These are phyloP conservation scores for Verticillium nubilum DNA, from an alignment of 2,329 filamentous ascomycete genomes.

Conservation along the genomic window DNA sequence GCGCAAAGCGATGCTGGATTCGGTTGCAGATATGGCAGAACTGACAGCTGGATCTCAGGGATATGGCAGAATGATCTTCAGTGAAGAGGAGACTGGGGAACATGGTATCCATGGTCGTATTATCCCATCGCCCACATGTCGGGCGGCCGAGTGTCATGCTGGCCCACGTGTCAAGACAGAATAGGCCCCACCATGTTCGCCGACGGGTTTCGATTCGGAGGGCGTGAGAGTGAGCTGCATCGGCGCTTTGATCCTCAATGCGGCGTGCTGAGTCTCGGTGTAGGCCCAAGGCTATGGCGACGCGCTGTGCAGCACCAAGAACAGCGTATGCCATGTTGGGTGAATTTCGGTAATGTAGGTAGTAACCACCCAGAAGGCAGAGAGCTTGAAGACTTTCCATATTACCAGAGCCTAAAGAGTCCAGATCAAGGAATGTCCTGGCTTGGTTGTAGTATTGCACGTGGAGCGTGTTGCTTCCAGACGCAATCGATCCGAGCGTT, in stretches of 20 bases:
- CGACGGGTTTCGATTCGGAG: slow-evolving; percentile 24
- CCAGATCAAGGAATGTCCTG: slow-evolving; percentile 46
- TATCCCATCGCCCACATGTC: slow-evolving; percentile 20
- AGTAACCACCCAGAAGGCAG: slow-evolving; percentile 14
- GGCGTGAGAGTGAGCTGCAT: not conserved
- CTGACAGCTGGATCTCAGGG: slow-evolving; percentile 17
- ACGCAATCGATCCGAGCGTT: slow-evolving; percentile 55
- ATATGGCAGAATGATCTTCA: slow-evolving; percentile 19
- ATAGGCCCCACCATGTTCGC: slow-evolving; percentile 37
- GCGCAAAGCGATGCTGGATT: slow-evolving; percentile 23
- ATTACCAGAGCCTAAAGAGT: slow-evolving; percentile 43
- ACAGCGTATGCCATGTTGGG: slow-evolving; percentile 17
- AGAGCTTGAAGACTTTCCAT: slow-evolving; percentile 15
- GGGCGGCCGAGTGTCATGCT: slow-evolving; percentile 35
- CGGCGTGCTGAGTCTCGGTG: slow-evolving; percentile 9
- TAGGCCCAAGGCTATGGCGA: slow-evolving; percentile 14
- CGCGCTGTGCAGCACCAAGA: slow-evolving; percentile 12
- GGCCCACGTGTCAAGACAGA: slow-evolving; percentile 36
- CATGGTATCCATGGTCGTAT: slow-evolving; percentile 22
- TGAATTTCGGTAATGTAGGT: slow-evolving; percentile 16
- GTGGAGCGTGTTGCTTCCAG: slow-evolving; percentile 49
- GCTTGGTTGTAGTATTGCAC: slow-evolving; percentile 51
- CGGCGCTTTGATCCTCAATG: not conserved
- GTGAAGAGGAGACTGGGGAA: slow-evolving; percentile 14
- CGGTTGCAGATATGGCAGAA: slow-evolving; percentile 24